Percentiles rank a stretch among this genome's conserved stretches.
Conservation (phyloP, 352 stramenopile genomes). For the Halophytophthora batemanensis region DNA sequence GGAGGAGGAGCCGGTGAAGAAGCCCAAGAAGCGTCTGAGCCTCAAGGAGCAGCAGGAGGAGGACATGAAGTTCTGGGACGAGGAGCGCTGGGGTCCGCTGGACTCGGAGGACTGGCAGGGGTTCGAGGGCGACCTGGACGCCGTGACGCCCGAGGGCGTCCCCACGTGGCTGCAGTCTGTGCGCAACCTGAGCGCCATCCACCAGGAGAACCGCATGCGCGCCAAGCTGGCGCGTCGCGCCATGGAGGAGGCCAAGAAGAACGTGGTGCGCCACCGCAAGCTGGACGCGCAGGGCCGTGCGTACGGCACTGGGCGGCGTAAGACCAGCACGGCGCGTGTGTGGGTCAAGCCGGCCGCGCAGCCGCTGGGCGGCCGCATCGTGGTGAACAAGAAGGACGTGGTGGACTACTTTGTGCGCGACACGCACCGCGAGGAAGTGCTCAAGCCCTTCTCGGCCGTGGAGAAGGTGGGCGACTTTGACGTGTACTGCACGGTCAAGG, state of each 20-base stretch:
- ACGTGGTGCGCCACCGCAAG: conserved; percentile 63
- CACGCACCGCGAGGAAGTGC: conserved; percentile 87
- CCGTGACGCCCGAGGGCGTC: conserved; percentile 70
- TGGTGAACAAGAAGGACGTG: conserved; percentile 94
- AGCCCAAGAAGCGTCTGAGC: conserved; percentile 10
- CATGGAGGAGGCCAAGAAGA: conserved; percentile 72
- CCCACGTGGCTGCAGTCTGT: conserved; percentile 82
- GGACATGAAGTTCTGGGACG: conserved; percentile 57
- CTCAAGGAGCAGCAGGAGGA: conserved; percentile 40
- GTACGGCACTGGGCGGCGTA: conserved; percentile 92
- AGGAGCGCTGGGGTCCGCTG: conserved; percentile 58
- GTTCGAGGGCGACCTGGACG: conserved; percentile 77
- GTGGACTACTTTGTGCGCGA: conserved; percentile 92
- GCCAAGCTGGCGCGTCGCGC: conserved; percentile 62
- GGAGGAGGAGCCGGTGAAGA: conserved; percentile 17
- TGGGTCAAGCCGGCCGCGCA: conserved; percentile 87
- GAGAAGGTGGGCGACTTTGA: conserved; percentile 86
- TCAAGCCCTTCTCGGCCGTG: conserved; percentile 75
- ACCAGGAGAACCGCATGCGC: conserved; percentile 62
- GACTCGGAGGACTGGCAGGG: conserved; percentile 78
- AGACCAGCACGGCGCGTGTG: conserved; percentile 92
- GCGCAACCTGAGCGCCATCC: conserved; percentile 61
- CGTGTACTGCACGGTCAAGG: conserved; percentile 89
- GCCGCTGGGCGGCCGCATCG: conserved; percentile 85
- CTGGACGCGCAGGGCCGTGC: conserved; percentile 76